A percentile compares a stretch with the other conserved stretches of the same genome.
phyloP scores from a whole-genome alignment of 2,329 filamentous ascomycete species.

The Trichoderma koningii region DNA sequence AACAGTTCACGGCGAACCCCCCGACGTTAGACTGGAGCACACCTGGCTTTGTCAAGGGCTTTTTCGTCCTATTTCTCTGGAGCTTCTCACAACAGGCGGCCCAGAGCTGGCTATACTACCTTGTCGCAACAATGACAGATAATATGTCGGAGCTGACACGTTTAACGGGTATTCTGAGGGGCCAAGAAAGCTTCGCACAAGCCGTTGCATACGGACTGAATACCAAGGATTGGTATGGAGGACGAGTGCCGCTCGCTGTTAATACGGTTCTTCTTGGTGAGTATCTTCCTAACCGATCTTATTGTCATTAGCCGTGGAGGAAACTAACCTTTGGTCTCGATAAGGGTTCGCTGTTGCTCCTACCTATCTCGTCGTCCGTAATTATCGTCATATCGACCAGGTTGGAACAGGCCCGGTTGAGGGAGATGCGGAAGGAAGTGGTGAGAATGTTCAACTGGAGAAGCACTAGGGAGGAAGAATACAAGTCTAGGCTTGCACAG shows the following conservation, averaged over 20 bases:
- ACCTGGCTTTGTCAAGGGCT: constrained; percentile 48
- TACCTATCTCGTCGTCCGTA: constrained; percentile 12
- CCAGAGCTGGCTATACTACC: constrained; percentile 60
- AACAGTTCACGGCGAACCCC: constrained; percentile 49
- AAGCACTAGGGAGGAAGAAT: background rate
- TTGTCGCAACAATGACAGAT: constrained; percentile 56
- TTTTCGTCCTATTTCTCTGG: constrained; percentile 53
- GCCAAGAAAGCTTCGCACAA: constrained; percentile 47
- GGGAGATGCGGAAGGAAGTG: background rate
- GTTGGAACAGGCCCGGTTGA: background rate
- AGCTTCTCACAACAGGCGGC: constrained; percentile 53
- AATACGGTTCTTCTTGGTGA: constrained; percentile 45
- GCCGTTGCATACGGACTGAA: constrained; percentile 46
- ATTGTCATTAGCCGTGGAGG: too few species aligned
- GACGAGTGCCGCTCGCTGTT: constrained; percentile 43
- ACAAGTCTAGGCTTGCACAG: too few species aligned
- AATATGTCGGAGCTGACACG: constrained; percentile 55
- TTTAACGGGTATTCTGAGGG: constrained; percentile 44
- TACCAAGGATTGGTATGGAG: constrained; percentile 43
- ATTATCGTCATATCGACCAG: background rate
- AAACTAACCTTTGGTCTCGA: background rate
- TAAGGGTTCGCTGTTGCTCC: constrained; percentile 18
- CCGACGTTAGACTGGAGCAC: constrained; percentile 46
- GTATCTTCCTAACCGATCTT: constrained; percentile 12
- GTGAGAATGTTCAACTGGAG: background rate